Percentiles rank a stretch among this genome's conserved stretches.
Evolutionary conservation across 768 basidiomycete species (phyloP).

Genomic region (Suillus spraguei): DNA sequence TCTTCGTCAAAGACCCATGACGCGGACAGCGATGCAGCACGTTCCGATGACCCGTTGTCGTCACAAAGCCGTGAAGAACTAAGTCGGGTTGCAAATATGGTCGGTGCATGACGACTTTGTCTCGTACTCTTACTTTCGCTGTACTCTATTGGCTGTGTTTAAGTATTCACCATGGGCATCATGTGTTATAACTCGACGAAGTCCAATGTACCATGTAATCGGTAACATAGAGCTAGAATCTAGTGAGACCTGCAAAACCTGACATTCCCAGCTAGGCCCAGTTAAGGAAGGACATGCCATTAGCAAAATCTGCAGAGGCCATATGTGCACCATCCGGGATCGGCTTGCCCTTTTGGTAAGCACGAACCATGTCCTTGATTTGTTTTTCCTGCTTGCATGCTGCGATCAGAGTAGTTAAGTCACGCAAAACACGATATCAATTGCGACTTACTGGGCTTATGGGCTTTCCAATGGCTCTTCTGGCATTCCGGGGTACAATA

Average conservation of each 20-base stretch:
- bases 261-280: background rate
- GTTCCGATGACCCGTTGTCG: constrained; percentile 13
- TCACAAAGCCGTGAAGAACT: constrained; percentile 21
- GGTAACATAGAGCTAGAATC: background rate
- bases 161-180: background rate
- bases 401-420: background rate
- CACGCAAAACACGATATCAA: background rate
- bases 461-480: constrained; percentile 33
- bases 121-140: background rate
- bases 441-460: constrained; percentile 21
- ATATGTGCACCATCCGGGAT: constrained; percentile 7
- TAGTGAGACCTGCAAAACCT: background rate
- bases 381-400: constrained; percentile 15
- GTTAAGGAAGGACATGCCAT: constrained; percentile 8
- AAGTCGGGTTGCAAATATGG: constrained; percentile 23
- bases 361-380: constrained; percentile 13
- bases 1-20: background rate
- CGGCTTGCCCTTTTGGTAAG: constrained; percentile 12
- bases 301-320: constrained; percentile 14
- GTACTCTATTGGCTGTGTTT: background rate
- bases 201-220: background rate
- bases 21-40: background rate
- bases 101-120: constrained; percentile 18
- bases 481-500: constrained; percentile 34
- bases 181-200: background rate